phyloP scores from a whole-genome alignment of 208 protist species.

The Acanthamoeba castellanii region DNA sequence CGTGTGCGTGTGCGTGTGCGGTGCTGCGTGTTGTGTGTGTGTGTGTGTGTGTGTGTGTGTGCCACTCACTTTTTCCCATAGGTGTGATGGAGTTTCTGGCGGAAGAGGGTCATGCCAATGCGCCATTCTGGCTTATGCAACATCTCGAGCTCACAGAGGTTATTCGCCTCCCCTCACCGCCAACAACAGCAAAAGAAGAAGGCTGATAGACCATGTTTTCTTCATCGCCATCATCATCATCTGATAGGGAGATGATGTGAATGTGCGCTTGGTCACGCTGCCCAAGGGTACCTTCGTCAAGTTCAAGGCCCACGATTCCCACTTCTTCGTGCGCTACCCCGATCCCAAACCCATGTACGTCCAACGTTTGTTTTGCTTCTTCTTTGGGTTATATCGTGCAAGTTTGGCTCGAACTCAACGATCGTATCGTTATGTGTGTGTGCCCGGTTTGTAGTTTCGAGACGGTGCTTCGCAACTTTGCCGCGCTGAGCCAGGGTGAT shows the following conservation, averaged over 20 bases:
- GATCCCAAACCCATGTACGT: slow-evolving; percentile 58
- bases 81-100: slow-evolving; percentile 69
- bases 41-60: too few relatives aligned
- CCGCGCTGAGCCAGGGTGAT: slow-evolving; percentile 44
- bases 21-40: too few relatives aligned
- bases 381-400: background rate
- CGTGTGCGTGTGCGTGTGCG: background rate
- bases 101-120: slow-evolving; percentile 38
- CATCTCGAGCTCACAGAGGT: background rate
- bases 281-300: slow-evolving; percentile 67
- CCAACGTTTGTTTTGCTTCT: background rate
- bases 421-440: background rate
- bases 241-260: background rate
- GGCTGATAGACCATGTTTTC: background rate
- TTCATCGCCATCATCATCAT: too few relatives aligned
- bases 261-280: slow-evolving; percentile 38
- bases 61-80: background rate
- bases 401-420: background rate
- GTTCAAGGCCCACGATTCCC: slow-evolving; percentile 60
- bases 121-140: slow-evolving; percentile 32
- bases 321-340: slow-evolving; percentile 44
- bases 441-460: background rate
- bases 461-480: slow-evolving; percentile 61
- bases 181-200: background rate
- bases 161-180: background rate